Evolutionary conservation across 495 filamentous ascomycete species (phyloP).

Genomic region (Penicillium coffeae): DNA sequence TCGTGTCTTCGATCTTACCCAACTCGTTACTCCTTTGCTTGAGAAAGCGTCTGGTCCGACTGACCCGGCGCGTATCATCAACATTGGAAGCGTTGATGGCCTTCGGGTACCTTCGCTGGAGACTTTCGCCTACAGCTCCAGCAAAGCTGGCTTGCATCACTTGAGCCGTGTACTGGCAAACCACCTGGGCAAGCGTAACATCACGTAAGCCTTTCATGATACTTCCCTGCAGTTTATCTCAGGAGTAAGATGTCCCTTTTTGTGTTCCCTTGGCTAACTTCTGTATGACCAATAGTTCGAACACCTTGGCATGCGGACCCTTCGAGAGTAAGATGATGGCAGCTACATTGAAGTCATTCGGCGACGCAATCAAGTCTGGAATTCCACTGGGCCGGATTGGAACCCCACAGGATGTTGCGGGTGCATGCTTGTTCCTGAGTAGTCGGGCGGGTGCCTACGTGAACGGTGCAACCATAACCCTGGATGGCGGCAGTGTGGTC

Average conservation of each 20-base stretch:
- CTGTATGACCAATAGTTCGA: slow-evolving; percentile 31
- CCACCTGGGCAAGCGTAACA: slow-evolving; percentile 63
- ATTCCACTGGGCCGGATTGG: slow-evolving; percentile 74
- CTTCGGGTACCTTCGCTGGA: slow-evolving; percentile 62
- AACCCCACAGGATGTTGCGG: slow-evolving; percentile 67
- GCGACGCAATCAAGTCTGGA: slow-evolving; percentile 57
- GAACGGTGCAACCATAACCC: slow-evolving; percentile 69
- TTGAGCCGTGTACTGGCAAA: slow-evolving; percentile 67
- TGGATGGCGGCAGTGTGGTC: slow-evolving; percentile 65
- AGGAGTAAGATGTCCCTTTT: background rate
- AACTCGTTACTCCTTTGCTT: slow-evolving; percentile 66
- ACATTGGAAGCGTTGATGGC: slow-evolving; percentile 72
- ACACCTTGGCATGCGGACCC: slow-evolving; percentile 73
- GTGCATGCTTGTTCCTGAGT: slow-evolving; percentile 69
- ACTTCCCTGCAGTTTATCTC: background rate
- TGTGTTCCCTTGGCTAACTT: background rate
- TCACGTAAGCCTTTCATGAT: slow-evolving; percentile 50
- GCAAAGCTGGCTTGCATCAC: slow-evolving; percentile 73
- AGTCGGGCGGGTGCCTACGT: slow-evolving; percentile 69
- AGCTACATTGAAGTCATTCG: slow-evolving; percentile 57
- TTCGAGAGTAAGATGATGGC: slow-evolving; percentile 86
- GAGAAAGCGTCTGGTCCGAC: slow-evolving; percentile 47
- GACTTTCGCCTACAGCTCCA: slow-evolving; percentile 72
- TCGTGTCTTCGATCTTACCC: slow-evolving; percentile 74
- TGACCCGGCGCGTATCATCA: slow-evolving; percentile 64